Evolutionary conservation across 1,139 yeast species (phyloP).

Genomic region (Yamadazyma triangularis): DNA sequence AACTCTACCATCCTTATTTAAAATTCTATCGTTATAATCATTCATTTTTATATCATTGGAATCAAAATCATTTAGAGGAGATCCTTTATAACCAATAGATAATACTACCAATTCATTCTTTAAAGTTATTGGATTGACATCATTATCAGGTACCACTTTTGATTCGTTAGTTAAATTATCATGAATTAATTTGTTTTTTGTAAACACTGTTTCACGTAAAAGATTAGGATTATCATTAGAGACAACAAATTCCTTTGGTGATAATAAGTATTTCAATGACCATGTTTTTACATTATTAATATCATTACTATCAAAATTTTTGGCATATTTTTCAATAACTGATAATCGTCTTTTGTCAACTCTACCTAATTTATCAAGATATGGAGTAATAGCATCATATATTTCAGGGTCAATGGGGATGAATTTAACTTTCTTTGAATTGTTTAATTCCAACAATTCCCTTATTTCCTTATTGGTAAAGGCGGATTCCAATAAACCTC

Average conservation of each 20-base stretch:
- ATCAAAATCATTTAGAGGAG: conserved; percentile 54
- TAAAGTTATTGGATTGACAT: conserved; percentile 22
- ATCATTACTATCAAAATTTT: conserved; percentile 9
- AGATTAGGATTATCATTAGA: conserved; percentile 23
- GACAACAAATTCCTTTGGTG: conserved; percentile 56
- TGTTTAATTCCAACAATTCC: conserved; percentile 65
- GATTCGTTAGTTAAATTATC: conserved; percentile 27
- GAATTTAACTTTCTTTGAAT: conserved; percentile 50
- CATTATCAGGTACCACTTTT: conserved; percentile 40
- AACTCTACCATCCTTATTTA: conserved; percentile 60
- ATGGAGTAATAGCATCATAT: conserved; percentile 36
- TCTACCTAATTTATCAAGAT: conserved; percentile 47
- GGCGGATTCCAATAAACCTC: conserved; percentile 81
- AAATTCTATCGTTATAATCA: conserved; percentile 44
- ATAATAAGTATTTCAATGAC: conserved; percentile 64
- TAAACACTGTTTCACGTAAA: conserved; percentile 47
- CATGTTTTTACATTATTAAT: conserved; percentile 41
- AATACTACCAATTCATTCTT: conserved; percentile 69
- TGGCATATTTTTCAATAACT: conserved; percentile 53
- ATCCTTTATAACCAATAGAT: conserved; percentile 81
- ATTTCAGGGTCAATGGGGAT: conserved; percentile 45
- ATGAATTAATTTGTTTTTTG: conserved; percentile 38
- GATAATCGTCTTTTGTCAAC: conserved; percentile 66
- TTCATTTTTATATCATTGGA: conserved; percentile 56
- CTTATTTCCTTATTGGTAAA: conserved; percentile 91